Evolutionary conservation across 2,329 filamentous ascomycete species (phyloP).

Genomic region (Diplodia corticola): DNA sequence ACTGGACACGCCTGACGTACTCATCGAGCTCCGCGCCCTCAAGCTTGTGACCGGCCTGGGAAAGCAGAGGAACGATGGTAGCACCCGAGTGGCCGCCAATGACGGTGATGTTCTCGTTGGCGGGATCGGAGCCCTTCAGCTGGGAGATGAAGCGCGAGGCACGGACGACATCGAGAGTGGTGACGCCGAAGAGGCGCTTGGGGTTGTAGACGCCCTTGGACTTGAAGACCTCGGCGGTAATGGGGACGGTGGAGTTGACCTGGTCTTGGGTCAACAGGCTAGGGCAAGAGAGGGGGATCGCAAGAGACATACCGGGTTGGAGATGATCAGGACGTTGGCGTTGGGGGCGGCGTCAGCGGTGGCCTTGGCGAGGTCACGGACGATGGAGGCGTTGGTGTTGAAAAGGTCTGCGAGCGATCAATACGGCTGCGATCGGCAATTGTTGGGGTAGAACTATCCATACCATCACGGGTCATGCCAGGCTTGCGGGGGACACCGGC

Average conservation of each 20-base stretch:
- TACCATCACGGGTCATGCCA: conserved; percentile 96
- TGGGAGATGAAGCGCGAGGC: conserved; percentile 97
- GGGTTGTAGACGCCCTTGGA: conserved; percentile 94
- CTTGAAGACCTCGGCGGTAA: conserved; percentile 97
- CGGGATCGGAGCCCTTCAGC: conserved; percentile 86
- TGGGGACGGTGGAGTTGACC: conserved; percentile 99
- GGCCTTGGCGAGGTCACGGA: conserved; percentile 96
- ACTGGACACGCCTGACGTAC: conserved; percentile 94
- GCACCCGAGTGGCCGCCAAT: conserved; percentile 96
- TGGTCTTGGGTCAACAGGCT: conserved; percentile 32
- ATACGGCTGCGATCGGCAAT: neutral
- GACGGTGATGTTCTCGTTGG: conserved; percentile 91
- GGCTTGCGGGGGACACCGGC: conserved; percentile 98
- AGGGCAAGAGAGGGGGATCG: neutral
- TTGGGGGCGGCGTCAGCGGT: conserved; percentile 84
- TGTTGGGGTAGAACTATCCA: conserved; percentile 26
- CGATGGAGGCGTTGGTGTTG: conserved; percentile 99
- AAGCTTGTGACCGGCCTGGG: conserved; percentile 88
- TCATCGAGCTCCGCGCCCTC: conserved; percentile 70
- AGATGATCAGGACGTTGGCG: conserved; percentile 95
- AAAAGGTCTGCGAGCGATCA: conserved; percentile 70
- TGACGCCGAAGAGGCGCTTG: conserved; percentile 98
- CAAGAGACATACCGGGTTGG: conserved; percentile 72
- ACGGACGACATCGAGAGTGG: conserved; percentile 97
- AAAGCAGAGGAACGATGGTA: conserved; percentile 97